phyloP scores from a whole-genome alignment of 2,329 filamentous ascomycete genomes.

The Fusarium chuoi region DNA sequence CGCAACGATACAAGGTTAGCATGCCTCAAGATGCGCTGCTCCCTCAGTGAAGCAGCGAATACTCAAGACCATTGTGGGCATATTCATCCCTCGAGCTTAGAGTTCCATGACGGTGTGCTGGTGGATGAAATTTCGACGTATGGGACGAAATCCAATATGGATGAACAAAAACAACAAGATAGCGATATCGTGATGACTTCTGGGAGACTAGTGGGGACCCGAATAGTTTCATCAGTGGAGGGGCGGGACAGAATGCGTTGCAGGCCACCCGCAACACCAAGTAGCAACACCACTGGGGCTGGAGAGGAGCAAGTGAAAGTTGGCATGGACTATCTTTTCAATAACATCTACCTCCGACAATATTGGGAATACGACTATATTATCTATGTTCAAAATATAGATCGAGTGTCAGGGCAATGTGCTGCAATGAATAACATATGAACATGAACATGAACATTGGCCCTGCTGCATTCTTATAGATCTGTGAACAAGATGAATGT shows the following conservation, averaged over 20 bases:
- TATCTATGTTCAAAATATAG: neutral
- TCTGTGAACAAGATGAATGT: neutral
- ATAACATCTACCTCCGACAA: neutral
- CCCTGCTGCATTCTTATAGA: neutral
- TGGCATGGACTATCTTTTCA: neutral
- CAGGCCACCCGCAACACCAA: neutral
- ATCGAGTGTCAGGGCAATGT: neutral
- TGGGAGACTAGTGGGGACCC: neutral
- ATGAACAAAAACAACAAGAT: neutral
- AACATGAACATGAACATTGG: neutral
- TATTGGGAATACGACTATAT: neutral
- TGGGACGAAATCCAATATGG: neutral
- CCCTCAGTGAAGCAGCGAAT: neutral
- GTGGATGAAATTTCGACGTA: neutral
- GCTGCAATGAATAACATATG: neutral
- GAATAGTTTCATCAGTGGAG: neutral
- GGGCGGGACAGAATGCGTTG: neutral
- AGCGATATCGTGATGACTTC: neutral
- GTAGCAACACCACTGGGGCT: neutral
- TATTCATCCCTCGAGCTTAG: neutral
- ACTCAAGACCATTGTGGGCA: fast-evolving
- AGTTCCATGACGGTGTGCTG: neutral
- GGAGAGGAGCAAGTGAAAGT: neutral
- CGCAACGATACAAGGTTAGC: neutral
- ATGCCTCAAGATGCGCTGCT: neutral